Evolutionary conservation across 1,284 basidiomycete genomes (phyloP).

Genomic region (Cutaneotrichosporon sp.): DNA sequence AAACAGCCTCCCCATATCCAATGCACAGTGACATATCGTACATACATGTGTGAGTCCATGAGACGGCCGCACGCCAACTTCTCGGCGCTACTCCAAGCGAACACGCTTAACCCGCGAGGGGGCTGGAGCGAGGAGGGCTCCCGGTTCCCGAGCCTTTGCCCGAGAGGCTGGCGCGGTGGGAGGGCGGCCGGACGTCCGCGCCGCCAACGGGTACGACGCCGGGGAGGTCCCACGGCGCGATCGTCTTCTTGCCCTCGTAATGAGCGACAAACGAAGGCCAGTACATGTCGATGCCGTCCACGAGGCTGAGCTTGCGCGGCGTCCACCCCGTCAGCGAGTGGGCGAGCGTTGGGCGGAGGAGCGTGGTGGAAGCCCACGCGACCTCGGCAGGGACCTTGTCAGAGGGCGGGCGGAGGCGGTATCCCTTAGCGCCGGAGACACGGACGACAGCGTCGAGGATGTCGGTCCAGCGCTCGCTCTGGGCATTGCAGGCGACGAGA

Average conservation of each 20-base stretch:
- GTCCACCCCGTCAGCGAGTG: constrained; percentile 58
- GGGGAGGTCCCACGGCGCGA: constrained; percentile 26
- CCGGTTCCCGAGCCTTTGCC: not conserved
- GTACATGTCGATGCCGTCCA: constrained; percentile 58
- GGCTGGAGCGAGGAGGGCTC: constrained; percentile 10
- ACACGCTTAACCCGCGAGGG: constrained; percentile 3
- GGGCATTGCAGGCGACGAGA: constrained; percentile 57
- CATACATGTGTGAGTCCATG: constrained; percentile 1
- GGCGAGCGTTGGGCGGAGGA: constrained; percentile 56
- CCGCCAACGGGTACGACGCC: constrained; percentile 19
- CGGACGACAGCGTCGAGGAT: constrained; percentile 55
- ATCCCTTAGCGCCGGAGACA: constrained; percentile 52
- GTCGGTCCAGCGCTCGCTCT: constrained; percentile 57
- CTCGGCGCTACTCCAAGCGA: not conserved
- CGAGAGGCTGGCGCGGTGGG: not conserved
- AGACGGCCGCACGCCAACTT: not conserved
- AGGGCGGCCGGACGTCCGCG: not conserved
- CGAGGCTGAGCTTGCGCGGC: constrained; percentile 56
- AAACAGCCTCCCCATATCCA: not conserved
- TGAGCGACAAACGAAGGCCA: constrained; percentile 36
- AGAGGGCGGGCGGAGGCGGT: constrained; percentile 27
- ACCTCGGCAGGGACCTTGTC: constrained; percentile 45
- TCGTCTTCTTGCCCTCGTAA: constrained; percentile 28
- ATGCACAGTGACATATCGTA: not conserved
- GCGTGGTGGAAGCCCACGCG: constrained; percentile 26